Base-by-base conservation (phyloP, 768 basidiomycete species). In the Xerocomellus amylosporus region DNA sequence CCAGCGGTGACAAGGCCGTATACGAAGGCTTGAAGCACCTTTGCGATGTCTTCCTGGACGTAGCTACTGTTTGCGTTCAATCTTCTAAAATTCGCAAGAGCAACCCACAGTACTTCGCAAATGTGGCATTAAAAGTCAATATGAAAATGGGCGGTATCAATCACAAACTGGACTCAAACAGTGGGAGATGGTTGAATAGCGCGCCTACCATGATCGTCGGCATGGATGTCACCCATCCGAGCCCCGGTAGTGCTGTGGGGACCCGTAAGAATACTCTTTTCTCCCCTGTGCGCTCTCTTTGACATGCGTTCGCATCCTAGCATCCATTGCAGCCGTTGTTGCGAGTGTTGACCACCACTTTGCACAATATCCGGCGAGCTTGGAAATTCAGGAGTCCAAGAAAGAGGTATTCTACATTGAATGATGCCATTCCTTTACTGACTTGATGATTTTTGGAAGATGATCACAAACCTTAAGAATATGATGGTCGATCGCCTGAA, bases 191-290 rank as follows among this genome's bases (percentile, higher is more conserved):
- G 77, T 64, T 82, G 28, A 64, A 59, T 37, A 51, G 62, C 20
- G 62, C 66, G 42, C 70, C 77, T 36, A 82, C 81, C 17, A 82
- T 82, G 79, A 54, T 82, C 39, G 78, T 83, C 5, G 81, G 81
- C 17, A 79, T 80, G 74, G 81, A 82, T 46, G 87, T 89, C 22
- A 91, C 88, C 2, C 90, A 93, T 70, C 89, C 90, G 20, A 87
- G 90, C 19, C 84, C 83, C 5, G 85, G 86, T 2, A 88, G 86
- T 53, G 77, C 83, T 58, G 63, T 66, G 28, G 79, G 81, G 14
- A 81, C 81, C 17, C 77, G 69, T 71, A 53, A 53, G 71, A 37
- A 39, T 26, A 15, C 53, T 0, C 8, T 37, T 17, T 39, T 39
- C 9, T 38, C 30, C 13, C 2, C n/a, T 12, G 10, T 40, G 17